These are phyloP conservation scores for Citrullus mucosospermus DNA, from an alignment of 306 rosid genomes.

Conservation along the genomic window DNA sequence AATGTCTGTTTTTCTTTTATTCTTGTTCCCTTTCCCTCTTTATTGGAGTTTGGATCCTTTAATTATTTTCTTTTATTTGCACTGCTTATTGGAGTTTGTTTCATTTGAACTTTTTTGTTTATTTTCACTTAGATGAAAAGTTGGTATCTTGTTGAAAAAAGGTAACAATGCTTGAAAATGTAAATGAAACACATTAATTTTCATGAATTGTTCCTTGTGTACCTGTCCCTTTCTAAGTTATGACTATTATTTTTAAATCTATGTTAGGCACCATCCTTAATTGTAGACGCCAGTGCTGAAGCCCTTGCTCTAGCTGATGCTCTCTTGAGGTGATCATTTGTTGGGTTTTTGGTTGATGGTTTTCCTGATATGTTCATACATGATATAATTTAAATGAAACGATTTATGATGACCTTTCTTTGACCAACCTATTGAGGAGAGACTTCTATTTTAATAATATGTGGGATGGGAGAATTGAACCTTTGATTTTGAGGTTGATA, in stretches of 20 bases:
- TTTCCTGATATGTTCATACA: background rate
- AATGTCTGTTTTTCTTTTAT: background rate
- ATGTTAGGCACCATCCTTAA: constrained; percentile 70
- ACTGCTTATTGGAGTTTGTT: background rate
- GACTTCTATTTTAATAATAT: background rate
- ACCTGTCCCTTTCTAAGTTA: background rate
- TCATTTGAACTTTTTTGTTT: background rate
- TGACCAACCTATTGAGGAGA: background rate
- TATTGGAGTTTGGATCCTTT: background rate
- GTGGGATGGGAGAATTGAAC: no score
- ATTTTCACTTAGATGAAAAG: background rate
- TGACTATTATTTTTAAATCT: constrained; percentile 20
- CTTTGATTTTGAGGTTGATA: no score
- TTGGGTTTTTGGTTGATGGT: constrained; percentile 1
- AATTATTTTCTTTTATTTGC: background rate
- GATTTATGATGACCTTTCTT: background rate
- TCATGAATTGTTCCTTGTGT: background rate
- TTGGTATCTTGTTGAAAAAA: background rate
- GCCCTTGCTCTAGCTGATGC: constrained; percentile 70
- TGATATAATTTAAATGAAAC: background rate
- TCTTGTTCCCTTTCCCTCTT: background rate
- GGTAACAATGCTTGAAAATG: background rate
- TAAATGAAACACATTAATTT: background rate
- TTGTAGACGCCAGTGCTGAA: constrained; percentile 82
- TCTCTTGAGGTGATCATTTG: constrained; percentile 61